phyloP scores from a whole-genome alignment of 768 basidiomycete genomes.

The Xerocomellus dryophilus region DNA sequence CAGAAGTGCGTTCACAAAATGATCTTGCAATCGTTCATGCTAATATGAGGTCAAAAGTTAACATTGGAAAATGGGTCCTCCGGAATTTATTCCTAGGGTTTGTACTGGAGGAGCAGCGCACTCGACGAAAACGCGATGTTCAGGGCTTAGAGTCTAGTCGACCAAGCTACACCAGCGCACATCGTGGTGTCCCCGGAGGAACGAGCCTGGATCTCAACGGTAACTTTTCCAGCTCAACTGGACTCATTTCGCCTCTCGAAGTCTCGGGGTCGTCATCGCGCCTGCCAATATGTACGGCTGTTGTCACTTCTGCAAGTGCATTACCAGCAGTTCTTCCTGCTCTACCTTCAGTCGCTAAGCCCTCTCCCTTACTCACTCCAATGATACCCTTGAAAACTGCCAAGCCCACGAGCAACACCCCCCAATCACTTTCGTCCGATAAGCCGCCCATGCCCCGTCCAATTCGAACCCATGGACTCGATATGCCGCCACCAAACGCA shows the following conservation, averaged over 20 bases:
- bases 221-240: conserved; percentile 15
- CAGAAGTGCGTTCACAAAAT: conserved; percentile 54
- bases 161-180: conserved; percentile 14
- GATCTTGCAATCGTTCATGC: conserved; percentile 1
- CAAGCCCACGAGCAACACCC: conserved; percentile 35
- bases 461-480: conserved; percentile 46
- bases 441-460: conserved; percentile 32
- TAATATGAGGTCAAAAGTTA: conserved; percentile 51
- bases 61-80: conserved; percentile 88
- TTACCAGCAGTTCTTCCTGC: conserved; percentile 59
- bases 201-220: conserved; percentile 27
- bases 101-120: conserved; percentile 63
- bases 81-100: conserved; percentile 82
- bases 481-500: conserved; percentile 30
- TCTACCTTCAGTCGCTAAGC: conserved; percentile 40
- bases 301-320: conserved; percentile 65
- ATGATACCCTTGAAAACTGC: conserved; percentile 49
- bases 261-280: conserved; percentile 22
- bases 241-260: conserved; percentile 31
- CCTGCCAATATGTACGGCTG: conserved; percentile 36
- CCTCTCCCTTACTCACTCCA: conserved; percentile 58
- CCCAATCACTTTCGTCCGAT: conserved; percentile 42
- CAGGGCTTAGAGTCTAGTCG: conserved; percentile 18
- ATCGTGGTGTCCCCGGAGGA: conserved; percentile 25
- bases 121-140: conserved; percentile 34